Conservation (phyloP, 345 rosid genomes). For the Eucalyptus caleyi region DNA sequence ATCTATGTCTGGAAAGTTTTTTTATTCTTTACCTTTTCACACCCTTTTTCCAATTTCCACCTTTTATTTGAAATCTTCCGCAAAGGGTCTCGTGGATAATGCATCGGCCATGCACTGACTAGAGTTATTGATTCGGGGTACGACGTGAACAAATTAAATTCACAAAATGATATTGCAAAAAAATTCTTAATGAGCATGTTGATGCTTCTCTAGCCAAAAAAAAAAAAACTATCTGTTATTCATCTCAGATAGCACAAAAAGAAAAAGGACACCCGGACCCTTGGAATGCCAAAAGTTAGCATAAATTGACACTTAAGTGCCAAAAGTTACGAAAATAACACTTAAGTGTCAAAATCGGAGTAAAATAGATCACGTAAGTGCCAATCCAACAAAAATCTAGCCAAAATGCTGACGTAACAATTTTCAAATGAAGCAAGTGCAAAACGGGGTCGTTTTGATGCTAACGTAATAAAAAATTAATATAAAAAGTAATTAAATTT, state of each 20-base stretch:
- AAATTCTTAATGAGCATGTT: neutral
- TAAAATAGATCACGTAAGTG: accelerated
- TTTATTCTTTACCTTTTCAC: neutral
- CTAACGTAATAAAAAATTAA: accelerated
- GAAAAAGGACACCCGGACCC: neutral
- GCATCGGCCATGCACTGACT: neutral
- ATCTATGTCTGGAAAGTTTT: neutral
- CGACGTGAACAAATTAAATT: neutral
- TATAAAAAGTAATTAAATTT: too few relatives aligned
- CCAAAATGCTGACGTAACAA: accelerated
- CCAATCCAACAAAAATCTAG: accelerated
- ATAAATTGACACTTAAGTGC: accelerated
- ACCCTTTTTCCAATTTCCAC: neutral
- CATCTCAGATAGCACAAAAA: neutral
- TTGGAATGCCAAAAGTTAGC: accelerated
- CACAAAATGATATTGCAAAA: neutral
- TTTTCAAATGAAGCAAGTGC: too few relatives aligned
- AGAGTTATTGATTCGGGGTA: neutral
- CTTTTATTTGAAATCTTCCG: neutral
- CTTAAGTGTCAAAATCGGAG: accelerated
- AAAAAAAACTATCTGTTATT: neutral
- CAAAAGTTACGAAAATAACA: too few relatives aligned
- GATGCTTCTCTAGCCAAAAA: neutral
- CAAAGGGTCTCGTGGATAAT: neutral
- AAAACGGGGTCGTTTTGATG: accelerated